Conservation (phyloP, 1,139 yeast species). For the Saccharomycopsis hybrid region DNA sequence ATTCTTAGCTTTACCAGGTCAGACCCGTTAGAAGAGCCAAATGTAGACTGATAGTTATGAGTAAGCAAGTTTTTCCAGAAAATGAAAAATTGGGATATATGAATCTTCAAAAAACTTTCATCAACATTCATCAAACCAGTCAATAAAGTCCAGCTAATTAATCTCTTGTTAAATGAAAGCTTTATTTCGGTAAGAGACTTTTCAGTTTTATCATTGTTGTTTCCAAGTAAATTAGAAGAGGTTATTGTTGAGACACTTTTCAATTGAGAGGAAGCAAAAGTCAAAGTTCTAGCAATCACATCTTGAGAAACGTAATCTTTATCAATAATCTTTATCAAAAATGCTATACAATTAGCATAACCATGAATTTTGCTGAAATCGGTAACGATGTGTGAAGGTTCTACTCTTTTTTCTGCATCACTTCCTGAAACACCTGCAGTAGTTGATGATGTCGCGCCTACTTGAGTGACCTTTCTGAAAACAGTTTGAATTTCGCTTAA, state of each 20-base stretch:
- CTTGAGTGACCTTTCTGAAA: conserved; percentile 22
- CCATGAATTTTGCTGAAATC: conserved; percentile 35
- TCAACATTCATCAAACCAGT: conserved; percentile 74
- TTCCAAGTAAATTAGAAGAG: conserved; percentile 8
- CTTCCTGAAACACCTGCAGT: conserved; percentile 27
- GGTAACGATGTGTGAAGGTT: conserved; percentile 29
- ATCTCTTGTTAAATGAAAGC: conserved; percentile 35
- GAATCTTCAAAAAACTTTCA: conserved; percentile 56
- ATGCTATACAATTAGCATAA: conserved; percentile 36
- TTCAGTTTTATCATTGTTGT: conserved; percentile 1
- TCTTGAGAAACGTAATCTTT: conserved; percentile 33
- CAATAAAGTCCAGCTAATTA: conserved; percentile 66
- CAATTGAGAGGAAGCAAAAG: conserved; percentile 30
- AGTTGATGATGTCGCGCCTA: conserved; percentile 23
- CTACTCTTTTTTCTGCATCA: conserved; percentile 30
- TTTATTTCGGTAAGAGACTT: conserved; percentile 23
- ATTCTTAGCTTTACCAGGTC: conserved; percentile 23
- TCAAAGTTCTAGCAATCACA: conserved; percentile 31
- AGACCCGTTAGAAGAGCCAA: conserved; percentile 25
- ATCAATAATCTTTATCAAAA: conserved; percentile 29
- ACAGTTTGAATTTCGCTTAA: conserved; percentile 19
- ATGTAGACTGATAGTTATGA: conserved; percentile 32
- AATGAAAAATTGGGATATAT: conserved; percentile 66
- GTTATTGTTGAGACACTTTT: conserved; percentile 29
- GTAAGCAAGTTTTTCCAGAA: conserved; percentile 83